These are phyloP conservation scores for Penicillium sclerotiorum DNA, from an alignment of 2,329 filamentous ascomycete species.

Conservation along the genomic window DNA sequence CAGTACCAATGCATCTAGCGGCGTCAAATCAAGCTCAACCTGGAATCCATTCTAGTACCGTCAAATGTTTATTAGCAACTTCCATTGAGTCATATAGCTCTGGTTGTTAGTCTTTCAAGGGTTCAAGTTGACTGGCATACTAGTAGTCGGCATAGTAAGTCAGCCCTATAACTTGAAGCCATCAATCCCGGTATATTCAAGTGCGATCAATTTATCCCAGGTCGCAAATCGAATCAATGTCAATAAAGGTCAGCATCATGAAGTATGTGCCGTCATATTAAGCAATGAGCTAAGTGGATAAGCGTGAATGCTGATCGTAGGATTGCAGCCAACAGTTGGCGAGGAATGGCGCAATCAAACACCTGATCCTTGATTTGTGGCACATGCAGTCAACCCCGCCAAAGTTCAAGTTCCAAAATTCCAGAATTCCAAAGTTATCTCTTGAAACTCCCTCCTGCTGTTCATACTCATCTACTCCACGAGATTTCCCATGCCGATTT, in stretches of 20 bases:
- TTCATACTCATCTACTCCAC: not conserved
- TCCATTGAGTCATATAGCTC: no score
- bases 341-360: conserved; percentile 12
- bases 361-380: conserved; percentile 2
- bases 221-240: no score
- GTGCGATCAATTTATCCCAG: no score
- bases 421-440: not conserved
- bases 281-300: not conserved
- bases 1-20: no score
- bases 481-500: not conserved
- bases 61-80: no score
- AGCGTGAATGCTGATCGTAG: not conserved
- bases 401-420: not conserved
- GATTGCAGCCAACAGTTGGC: conserved; percentile 4
- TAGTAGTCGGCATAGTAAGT: no score
- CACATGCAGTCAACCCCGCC: not conserved
- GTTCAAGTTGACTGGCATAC: no score
- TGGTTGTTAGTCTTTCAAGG: no score
- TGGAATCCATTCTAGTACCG: no score
- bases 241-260: not conserved
- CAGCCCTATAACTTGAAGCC: no score
- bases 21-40: no score
- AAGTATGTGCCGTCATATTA: not conserved
- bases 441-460: not conserved
- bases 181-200: no score